These are phyloP conservation scores for Podila epigama DNA, from an alignment of 192 early-diverging fungal genomes.

Conservation along the genomic window DNA sequence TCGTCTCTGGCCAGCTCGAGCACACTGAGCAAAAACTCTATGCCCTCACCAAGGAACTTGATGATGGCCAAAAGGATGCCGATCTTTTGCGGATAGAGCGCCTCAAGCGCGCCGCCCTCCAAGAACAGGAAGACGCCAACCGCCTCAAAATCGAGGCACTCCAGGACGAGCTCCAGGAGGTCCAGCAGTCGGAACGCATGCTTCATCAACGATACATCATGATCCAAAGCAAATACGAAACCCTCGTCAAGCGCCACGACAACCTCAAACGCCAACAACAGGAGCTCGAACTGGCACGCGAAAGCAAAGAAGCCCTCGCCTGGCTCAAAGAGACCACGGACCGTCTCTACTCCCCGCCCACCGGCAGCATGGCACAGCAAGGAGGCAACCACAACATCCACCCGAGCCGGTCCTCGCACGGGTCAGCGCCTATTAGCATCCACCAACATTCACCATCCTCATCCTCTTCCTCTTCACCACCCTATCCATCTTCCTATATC, in stretches of 20 bases:
- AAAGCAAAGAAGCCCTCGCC: constrained; percentile 41
- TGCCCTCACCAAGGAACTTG: constrained; percentile 26
- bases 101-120: constrained; percentile 15
- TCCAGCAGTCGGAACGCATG: constrained; percentile 22
- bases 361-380: constrained; percentile 17
- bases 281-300: constrained; percentile 40
- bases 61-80: constrained; percentile 28
- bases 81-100: constrained; percentile 39
- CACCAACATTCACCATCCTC: constrained; percentile 23
- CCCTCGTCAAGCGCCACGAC: constrained; percentile 30
- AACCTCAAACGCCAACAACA: constrained; percentile 43
- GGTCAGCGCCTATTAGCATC: constrained; percentile 12
- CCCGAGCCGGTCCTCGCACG: constrained; percentile 18
- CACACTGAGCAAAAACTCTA: constrained; percentile 39
- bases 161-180: constrained; percentile 38
- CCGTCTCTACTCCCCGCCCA: constrained; percentile 30
- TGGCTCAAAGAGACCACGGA: constrained; percentile 50
- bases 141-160: constrained; percentile 25
- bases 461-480: constrained; percentile 30
- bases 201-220: constrained; percentile 20
- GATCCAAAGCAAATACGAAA: constrained; percentile 38
- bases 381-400: no score
- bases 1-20: constrained; percentile 40
- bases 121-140: constrained; percentile 35
- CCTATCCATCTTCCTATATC: constrained; percentile 42